These are phyloP conservation scores for Globisporangium barbulae DNA, from an alignment of 352 stramenopile species.

Conservation along the genomic window DNA sequence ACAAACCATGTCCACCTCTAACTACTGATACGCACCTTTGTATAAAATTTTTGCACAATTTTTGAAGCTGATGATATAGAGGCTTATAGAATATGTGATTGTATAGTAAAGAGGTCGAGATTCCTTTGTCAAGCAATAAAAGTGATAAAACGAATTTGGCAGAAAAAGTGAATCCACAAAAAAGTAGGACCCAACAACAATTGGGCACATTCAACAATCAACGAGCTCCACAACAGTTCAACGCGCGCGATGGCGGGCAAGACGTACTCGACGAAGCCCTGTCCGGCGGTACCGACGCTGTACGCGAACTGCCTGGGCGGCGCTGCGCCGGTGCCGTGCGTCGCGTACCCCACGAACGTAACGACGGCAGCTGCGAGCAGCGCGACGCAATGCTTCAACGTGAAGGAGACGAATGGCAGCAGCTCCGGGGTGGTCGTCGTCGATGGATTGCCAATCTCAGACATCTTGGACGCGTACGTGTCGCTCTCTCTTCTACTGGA, in stretches of 20 bases:
- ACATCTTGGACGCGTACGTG: neutral
- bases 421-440: slow-evolving; percentile 1
- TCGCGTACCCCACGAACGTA: slow-evolving; percentile 7
- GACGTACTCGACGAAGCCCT: neutral
- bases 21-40: no score
- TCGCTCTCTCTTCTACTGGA: neutral
- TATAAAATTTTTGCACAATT: no score
- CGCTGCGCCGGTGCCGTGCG: neutral
- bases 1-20: no score
- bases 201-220: neutral
- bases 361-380: neutral
- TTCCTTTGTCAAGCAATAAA: no score
- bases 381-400: slow-evolving; percentile 3
- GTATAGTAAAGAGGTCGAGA: no score
- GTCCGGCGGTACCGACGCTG: slow-evolving; percentile 8
- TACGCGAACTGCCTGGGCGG: slow-evolving; percentile 3
- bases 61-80: no score
- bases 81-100: no score
- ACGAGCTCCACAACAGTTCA: neutral
- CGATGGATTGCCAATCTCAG: slow-evolving; percentile 1
- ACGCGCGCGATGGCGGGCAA: neutral
- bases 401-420: neutral
- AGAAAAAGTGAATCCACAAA: no score
- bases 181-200: no score
- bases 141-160: no score